These are phyloP conservation scores for Ogataea pignaliae DNA, from an alignment of 805 yeast species.

Conservation along the genomic window DNA sequence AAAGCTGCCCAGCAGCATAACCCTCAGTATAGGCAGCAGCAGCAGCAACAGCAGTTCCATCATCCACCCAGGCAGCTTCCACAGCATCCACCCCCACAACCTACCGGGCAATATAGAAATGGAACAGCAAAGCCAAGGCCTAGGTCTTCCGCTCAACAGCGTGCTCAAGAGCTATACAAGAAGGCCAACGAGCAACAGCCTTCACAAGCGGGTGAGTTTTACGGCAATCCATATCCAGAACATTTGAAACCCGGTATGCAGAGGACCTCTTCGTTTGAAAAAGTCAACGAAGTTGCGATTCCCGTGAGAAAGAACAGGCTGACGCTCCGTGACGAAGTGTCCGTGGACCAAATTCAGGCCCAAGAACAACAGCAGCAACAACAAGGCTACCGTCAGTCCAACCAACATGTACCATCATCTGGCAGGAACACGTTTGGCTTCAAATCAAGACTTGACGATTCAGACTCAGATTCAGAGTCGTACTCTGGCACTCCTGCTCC, in stretches of 20 bases:
- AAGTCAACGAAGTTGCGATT: conserved; percentile 19
- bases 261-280: conserved; percentile 56
- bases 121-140: conserved; percentile 5
- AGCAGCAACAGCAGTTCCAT: conserved; percentile 3
- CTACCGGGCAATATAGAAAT: conserved; percentile 4
- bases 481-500: not conserved
- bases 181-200: conserved; percentile 37
- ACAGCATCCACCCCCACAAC: conserved; percentile 7
- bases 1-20: conserved; percentile 24
- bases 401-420: conserved; percentile 5
- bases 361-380: conserved; percentile 12
- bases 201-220: conserved; percentile 12
- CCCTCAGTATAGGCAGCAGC: conserved; percentile 4
- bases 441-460: conserved; percentile 57
- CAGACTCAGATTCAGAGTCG: conserved; percentile 52
- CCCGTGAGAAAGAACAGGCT: conserved; percentile 30
- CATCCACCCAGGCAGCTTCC: no score
- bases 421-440: conserved; percentile 21
- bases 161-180: conserved; percentile 53
- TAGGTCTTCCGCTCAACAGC: conserved; percentile 23
- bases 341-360: conserved; percentile 3
- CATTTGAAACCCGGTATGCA: conserved; percentile 17
- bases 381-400: conserved; percentile 6
- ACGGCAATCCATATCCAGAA: conserved; percentile 34
- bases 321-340: conserved; percentile 21